phyloP scores from a whole-genome alignment of 352 stramenopile species.

The Pilasporangium apinafurcum region DNA sequence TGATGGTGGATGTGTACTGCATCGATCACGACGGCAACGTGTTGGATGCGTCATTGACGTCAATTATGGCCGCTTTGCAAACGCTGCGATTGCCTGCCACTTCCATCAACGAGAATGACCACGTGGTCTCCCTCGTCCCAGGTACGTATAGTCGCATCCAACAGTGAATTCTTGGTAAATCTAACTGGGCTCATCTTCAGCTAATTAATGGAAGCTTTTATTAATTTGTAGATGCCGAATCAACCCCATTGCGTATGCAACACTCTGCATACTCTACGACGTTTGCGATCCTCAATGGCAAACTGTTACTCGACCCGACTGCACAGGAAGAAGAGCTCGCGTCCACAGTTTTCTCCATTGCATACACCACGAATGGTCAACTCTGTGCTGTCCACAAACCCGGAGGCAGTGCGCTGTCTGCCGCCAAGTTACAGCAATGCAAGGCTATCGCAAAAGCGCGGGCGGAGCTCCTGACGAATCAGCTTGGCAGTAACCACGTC shows the following conservation, averaged over 20 bases:
- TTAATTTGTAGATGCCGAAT: slow-evolving; percentile 31
- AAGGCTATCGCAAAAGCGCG: slow-evolving; percentile 57
- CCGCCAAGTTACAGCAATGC: slow-evolving; percentile 47
- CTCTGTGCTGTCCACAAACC: slow-evolving; percentile 72
- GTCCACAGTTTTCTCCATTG: slow-evolving; percentile 47
- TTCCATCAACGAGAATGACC: slow-evolving; percentile 53
- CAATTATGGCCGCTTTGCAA: slow-evolving; percentile 66
- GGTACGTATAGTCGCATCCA: too few species aligned
- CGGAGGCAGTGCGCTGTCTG: slow-evolving; percentile 37
- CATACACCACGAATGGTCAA: slow-evolving; percentile 54
- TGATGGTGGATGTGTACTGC: slow-evolving; percentile 78
- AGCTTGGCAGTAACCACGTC: slow-evolving; percentile 16
- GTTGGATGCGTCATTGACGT: slow-evolving; percentile 57
- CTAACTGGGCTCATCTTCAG: neutral
- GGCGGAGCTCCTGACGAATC: slow-evolving; percentile 20
- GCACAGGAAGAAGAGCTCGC: slow-evolving; percentile 66
- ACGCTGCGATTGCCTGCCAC: slow-evolving; percentile 56
- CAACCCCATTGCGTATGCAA: slow-evolving; percentile 44
- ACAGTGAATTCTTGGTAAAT: neutral
- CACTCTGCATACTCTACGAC: slow-evolving; percentile 54
- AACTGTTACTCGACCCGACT: slow-evolving; percentile 64
- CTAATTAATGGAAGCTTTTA: neutral
- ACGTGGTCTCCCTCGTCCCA: slow-evolving; percentile 59
- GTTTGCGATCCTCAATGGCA: slow-evolving; percentile 53
- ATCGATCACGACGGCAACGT: slow-evolving; percentile 82